phyloP scores from a whole-genome alignment of 31 red algal genomes.

The Porphyra umbilicalis region DNA sequence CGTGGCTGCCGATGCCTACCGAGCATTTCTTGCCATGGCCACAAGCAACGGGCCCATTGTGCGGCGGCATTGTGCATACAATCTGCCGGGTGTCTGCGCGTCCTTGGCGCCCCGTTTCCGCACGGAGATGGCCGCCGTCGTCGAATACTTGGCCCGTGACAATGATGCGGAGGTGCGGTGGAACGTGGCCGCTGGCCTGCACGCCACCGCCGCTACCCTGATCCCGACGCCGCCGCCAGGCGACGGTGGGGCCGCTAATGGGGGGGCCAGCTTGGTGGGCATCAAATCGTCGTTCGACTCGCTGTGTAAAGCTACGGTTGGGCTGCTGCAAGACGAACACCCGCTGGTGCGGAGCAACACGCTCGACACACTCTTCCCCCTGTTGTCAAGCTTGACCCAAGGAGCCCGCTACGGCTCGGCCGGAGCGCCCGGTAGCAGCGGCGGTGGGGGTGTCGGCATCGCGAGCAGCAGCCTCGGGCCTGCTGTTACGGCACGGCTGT shows the following conservation, averaged over 20 bases:
- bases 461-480: constrained; percentile 27
- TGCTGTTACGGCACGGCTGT: constrained; percentile 19
- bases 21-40: constrained; percentile 60
- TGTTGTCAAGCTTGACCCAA: constrained; percentile 13
- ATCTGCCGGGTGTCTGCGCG: constrained; percentile 43
- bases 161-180: constrained; percentile 60
- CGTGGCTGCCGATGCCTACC: constrained; percentile 33
- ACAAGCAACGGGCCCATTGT: constrained; percentile 79
- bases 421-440: background rate
- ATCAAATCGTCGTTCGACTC: constrained; percentile 27
- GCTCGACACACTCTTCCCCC: constrained; percentile 34
- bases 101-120: constrained; percentile 14
- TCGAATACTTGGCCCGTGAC: constrained; percentile 55
- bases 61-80: constrained; percentile 62
- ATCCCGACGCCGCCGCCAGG: too few relatives aligned
- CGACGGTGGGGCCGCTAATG: too few relatives aligned
- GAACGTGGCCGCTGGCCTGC: constrained; percentile 58
- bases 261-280: background rate
- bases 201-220: constrained; percentile 30
- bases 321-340: constrained; percentile 53
- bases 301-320: constrained; percentile 37
- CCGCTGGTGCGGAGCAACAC: constrained; percentile 38
- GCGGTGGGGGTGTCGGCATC: constrained; percentile 20
- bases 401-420: background rate
- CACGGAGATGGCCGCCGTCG: constrained; percentile 27